Percentiles rank a stretch among this genome's conserved stretches.
Evolutionary conservation across 108 stramenopile species (phyloP).

Genomic region (Cyclotella baltica): DNA sequence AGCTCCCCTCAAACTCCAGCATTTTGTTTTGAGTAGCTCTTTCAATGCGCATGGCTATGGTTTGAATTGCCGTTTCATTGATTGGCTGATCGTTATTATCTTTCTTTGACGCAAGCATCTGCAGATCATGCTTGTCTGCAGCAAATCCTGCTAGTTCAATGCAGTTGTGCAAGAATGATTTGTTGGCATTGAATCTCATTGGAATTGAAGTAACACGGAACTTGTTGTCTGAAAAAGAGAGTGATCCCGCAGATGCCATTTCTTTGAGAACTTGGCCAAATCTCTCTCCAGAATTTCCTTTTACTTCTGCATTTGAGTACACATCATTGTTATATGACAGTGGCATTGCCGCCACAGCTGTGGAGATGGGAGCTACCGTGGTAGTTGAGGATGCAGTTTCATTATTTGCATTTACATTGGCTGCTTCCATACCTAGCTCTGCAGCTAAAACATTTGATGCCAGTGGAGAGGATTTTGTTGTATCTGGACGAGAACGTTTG

Average conservation of each 20-base stretch:
- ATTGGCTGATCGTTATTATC: not conserved
- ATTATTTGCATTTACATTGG: not conserved
- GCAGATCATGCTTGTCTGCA: not conserved
- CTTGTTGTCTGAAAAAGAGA: not conserved
- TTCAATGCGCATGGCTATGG: not conserved
- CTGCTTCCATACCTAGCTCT: not conserved
- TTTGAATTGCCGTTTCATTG: too few species aligned
- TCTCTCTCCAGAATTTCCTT: not conserved
- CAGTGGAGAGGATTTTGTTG: not conserved
- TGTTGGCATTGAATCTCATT: not conserved
- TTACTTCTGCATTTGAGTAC: constrained; percentile 1
- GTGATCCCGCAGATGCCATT: not conserved
- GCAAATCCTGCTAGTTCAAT: constrained; percentile 5
- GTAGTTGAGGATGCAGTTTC: constrained; percentile 4
- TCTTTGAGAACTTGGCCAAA: constrained; percentile 2
- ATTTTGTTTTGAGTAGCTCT: not conserved
- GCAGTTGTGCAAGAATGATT: not conserved
- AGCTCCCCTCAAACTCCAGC: not conserved
- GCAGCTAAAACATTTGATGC: not conserved
- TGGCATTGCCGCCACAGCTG: not conserved
- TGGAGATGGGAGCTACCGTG: not conserved
- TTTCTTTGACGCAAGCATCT: not conserved
- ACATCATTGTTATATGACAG: constrained; percentile 1
- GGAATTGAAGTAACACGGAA: not conserved
- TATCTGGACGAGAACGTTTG: not conserved